Conservation (phyloP, 306 rosid genomes). For the Senna tora region DNA sequence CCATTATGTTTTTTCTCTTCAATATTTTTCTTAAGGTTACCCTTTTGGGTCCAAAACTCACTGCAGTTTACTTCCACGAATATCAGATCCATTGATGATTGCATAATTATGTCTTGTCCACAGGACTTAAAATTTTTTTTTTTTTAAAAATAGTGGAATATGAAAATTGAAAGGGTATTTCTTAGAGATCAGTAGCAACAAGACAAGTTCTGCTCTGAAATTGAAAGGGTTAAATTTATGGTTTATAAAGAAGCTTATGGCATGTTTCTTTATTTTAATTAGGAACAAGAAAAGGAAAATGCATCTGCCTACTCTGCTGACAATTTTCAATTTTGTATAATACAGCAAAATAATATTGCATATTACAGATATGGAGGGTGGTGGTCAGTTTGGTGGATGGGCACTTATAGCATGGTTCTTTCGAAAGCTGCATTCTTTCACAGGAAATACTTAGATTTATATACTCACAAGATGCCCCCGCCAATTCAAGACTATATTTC, state of each 20-base stretch:
- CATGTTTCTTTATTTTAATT: neutral
- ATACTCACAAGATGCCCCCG: conserved; percentile 44
- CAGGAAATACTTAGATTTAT: conserved; percentile 59
- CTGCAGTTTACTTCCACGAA: neutral
- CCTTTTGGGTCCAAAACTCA: neutral
- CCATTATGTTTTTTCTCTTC: neutral
- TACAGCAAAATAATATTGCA: conserved; percentile 50
- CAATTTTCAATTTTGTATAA: conserved; percentile 29
- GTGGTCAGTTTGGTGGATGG: conserved; percentile 77
- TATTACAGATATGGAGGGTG: conserved; percentile 59
- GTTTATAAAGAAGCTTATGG: neutral
- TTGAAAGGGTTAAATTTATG: neutral
- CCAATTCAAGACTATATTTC: conserved; percentile 56
- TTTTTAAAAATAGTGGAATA: neutral
- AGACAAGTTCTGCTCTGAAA: neutral
- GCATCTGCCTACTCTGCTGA: conserved; percentile 35
- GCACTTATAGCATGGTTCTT: conserved; percentile 67
- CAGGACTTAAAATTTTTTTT: neutral
- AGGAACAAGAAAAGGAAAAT: conserved; percentile 13
- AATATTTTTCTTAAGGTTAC: neutral
- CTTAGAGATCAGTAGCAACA: neutral
- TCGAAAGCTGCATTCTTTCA: conserved; percentile 71
- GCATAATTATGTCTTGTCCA: neutral
- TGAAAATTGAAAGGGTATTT: neutral
- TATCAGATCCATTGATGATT: neutral